Conservation (phyloP, 73 alveolate genomes). For the Paramecium pentaurelia region DNA sequence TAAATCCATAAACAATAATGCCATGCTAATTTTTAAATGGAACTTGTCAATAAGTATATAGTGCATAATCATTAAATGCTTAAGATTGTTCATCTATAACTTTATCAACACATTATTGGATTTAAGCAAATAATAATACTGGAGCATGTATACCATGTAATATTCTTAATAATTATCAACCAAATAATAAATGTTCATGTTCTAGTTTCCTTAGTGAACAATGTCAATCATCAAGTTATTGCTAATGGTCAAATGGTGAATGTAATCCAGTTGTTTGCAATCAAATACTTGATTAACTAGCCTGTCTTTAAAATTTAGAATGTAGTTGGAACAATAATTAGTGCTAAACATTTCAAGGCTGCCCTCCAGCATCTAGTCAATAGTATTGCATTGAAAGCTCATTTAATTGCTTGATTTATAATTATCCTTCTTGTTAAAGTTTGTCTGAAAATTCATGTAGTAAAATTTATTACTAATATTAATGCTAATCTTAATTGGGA, state of each 20-base stretch:
- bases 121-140: background rate
- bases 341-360: background rate
- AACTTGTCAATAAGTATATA: background rate
- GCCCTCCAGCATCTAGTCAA: background rate
- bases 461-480: no score
- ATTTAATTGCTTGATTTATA: background rate
- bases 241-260: background rate
- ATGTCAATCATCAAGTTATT: background rate
- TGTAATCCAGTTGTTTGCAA: background rate
- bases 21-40: background rate
- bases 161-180: background rate
- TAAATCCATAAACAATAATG: background rate
- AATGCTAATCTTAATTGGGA: background rate
- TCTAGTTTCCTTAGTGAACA: background rate
- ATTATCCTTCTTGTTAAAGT: background rate
- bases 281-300: background rate
- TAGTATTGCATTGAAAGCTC: background rate
- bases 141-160: background rate
- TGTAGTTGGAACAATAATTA: background rate
- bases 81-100: background rate
- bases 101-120: background rate
- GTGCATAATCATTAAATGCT: background rate
- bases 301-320: background rate
- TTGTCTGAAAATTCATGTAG: background rate
- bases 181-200: background rate